phyloP scores from a whole-genome alignment of 371 early-diverging fungal genomes.

The Mucor circinelloides region DNA sequence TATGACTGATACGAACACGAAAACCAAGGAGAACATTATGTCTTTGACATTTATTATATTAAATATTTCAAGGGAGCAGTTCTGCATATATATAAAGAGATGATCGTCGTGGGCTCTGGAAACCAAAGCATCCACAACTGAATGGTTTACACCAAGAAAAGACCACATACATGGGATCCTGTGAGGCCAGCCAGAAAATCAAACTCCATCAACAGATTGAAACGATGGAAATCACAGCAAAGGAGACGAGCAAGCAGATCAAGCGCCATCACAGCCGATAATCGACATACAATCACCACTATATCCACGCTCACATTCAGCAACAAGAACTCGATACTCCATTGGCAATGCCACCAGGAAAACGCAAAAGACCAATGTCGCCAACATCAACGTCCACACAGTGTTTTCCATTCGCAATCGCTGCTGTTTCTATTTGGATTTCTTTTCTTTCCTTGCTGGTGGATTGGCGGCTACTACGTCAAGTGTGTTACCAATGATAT shows the following conservation, averaged over 20 bases:
- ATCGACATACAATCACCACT: conserved; percentile 15
- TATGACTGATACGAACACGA: not conserved
- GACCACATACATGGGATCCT: conserved; percentile 8
- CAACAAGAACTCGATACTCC: not conserved
- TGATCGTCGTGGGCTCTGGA: not conserved
- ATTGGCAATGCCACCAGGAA: not conserved
- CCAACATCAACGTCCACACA: conserved; percentile 6
- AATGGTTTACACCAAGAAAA: not conserved
- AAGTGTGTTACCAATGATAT: not conserved
- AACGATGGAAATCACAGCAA: conserved; percentile 9
- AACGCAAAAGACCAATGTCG: not conserved
- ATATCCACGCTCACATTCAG: conserved; percentile 15
- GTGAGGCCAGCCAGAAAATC: not conserved
- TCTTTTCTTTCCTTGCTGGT: conserved; percentile 50
- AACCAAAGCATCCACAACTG: not conserved
- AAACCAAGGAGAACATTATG: not conserved
- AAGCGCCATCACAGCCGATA: not conserved
- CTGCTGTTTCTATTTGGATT: conserved; percentile 49
- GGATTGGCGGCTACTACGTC: conserved; percentile 39
- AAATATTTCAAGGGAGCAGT: not conserved
- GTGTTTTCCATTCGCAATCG: conserved; percentile 50
- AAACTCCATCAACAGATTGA: not conserved
- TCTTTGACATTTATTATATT: not conserved
- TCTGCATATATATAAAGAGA: not conserved
- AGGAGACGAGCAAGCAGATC: not conserved